Percentiles rank a stretch among this genome's conserved stretches.
phyloP scores from a whole-genome alignment of 2,329 filamentous ascomycete genomes.

The Hypoxylon sp. region DNA sequence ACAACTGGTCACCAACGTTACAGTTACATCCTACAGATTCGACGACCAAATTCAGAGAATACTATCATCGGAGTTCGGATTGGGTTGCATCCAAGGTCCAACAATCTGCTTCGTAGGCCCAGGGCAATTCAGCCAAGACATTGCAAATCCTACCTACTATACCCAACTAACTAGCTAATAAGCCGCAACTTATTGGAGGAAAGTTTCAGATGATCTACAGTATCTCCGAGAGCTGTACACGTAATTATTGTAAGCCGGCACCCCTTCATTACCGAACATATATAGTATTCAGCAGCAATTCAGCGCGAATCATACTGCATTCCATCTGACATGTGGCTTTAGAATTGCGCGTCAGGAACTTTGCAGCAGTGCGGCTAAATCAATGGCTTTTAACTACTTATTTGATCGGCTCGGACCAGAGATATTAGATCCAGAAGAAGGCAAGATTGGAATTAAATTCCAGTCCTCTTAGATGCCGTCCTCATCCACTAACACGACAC shows the following conservation, averaged over 20 bases:
- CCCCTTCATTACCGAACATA: slow-evolving; percentile 30
- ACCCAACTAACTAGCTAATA: slow-evolving; percentile 26
- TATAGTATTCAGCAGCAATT: slow-evolving; percentile 17
- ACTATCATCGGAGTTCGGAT: slow-evolving; percentile 29
- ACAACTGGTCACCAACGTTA: slow-evolving; percentile 19
- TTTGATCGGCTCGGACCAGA: slow-evolving; percentile 49
- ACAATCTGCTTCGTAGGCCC: slow-evolving; percentile 14
- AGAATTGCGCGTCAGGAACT: slow-evolving; percentile 34
- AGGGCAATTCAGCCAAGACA: slow-evolving; percentile 41
- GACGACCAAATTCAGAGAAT: slow-evolving; percentile 3
- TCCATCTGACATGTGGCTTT: slow-evolving; percentile 35
- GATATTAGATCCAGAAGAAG: slow-evolving; percentile 66
- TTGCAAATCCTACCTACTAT: slow-evolving; percentile 31
- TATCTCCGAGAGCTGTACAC: slow-evolving; percentile 28
- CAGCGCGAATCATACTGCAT: slow-evolving; percentile 29
- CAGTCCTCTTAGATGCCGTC: slow-evolving; percentile 8
- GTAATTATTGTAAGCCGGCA: slow-evolving; percentile 31
- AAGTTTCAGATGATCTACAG: slow-evolving; percentile 39
- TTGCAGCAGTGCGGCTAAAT: slow-evolving; percentile 32
- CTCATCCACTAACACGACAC: slow-evolving; percentile 29
- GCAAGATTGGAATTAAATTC: slow-evolving; percentile 46
- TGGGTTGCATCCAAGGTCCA: slow-evolving; percentile 14
- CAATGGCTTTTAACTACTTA: slow-evolving; percentile 42
- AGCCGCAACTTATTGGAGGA: slow-evolving; percentile 30
- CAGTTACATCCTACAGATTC: slow-evolving; percentile 12